Evolutionary conservation across 768 basidiomycete genomes (phyloP).

Genomic region (Lyophyllum decastes): DNA sequence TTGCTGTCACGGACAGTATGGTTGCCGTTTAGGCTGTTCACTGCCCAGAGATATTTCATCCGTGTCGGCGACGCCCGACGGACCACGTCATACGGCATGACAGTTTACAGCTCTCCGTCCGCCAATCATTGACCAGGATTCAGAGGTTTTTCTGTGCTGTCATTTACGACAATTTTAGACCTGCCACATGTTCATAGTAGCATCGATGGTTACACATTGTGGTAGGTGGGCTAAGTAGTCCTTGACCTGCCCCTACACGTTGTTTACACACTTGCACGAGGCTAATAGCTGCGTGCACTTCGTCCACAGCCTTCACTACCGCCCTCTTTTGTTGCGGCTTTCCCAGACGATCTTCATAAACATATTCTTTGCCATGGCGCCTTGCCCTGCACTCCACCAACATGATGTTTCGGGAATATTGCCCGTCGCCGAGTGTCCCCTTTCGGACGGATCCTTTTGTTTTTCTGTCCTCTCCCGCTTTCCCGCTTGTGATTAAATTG

Average conservation of each 20-base stretch:
- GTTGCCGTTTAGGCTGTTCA: background rate
- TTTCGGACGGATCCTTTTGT: constrained; percentile 8
- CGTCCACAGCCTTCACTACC: background rate
- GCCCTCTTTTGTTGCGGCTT: background rate
- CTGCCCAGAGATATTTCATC: background rate
- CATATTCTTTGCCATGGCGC: background rate
- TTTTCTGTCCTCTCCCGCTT: background rate
- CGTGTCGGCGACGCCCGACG: background rate
- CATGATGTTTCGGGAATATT: background rate
- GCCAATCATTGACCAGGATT: background rate
- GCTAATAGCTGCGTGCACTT: background rate
- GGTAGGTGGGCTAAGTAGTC: background rate
- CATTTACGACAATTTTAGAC: background rate
- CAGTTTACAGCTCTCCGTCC: background rate
- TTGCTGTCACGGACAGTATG: background rate
- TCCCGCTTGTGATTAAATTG: background rate
- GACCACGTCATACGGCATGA: background rate
- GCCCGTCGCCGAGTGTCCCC: constrained; percentile 5
- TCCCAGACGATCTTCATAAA: background rate
- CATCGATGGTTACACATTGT: background rate
- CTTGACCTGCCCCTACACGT: background rate
- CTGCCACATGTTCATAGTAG: background rate
- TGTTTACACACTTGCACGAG: background rate
- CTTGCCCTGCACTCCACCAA: background rate
- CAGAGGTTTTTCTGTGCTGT: background rate